Percentiles rank a stretch among this genome's conserved stretches.
Conservation (phyloP, 2,329 filamentous ascomycete genomes). For the Beauveria scarabaeidicola region DNA sequence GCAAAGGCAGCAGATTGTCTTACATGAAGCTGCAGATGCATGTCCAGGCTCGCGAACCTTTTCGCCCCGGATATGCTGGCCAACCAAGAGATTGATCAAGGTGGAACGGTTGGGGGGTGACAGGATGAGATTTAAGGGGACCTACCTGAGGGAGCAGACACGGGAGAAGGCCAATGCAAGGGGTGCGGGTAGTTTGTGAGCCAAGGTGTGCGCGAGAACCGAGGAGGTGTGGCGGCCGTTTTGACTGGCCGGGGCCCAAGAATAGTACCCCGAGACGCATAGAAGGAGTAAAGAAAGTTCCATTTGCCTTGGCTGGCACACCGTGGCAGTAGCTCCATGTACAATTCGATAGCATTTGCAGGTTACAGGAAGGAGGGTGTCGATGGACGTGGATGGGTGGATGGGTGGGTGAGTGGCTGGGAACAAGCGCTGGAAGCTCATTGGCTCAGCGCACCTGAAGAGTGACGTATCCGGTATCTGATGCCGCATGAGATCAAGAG, state of each 20-base stretch:
- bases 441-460: neutral
- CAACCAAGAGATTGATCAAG: neutral
- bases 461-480: conserved; percentile 1
- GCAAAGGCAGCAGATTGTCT: conserved; percentile 7
- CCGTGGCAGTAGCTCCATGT: neutral
- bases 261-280: conserved; percentile 1
- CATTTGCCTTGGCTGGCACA: neutral
- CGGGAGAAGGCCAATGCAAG: neutral
- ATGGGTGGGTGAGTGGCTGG: neutral
- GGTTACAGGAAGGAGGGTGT: neutral
- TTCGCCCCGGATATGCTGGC: neutral
- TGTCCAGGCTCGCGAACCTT: neutral
- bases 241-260: neutral
- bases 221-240: neutral
- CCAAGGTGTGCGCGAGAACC: conserved; percentile 4
- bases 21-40: conserved; percentile 3
- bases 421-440: neutral
- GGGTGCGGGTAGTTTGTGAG: conserved; percentile 1
- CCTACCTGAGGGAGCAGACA: neutral
- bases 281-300: conserved; percentile 4
- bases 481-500: conserved; percentile 5
- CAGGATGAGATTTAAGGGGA: neutral
- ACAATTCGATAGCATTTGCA: conserved; percentile 9
- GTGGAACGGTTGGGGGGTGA: neutral
- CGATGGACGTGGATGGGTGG: neutral